Evolutionary conservation across 2,329 filamentous ascomycete genomes (phyloP).

Genomic region (Colletotrichum sp.): DNA sequence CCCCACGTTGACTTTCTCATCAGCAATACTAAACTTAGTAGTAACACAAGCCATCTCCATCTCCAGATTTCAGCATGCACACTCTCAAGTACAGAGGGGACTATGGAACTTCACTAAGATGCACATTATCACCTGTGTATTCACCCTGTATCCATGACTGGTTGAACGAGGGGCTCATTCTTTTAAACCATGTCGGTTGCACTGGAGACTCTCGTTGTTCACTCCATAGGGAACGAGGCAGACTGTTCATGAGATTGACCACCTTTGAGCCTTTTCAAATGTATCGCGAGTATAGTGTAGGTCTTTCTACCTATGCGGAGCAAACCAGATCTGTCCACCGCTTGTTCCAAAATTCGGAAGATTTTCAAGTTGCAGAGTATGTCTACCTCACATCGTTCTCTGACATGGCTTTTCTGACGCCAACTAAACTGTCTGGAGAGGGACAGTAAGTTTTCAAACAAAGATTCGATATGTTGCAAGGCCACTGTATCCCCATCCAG

Average conservation of each 20-base stretch:
- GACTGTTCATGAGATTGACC: background rate
- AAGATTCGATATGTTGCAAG: background rate
- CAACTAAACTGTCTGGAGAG: too few species aligned
- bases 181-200: background rate
- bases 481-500: background rate
- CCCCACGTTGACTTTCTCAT: background rate
- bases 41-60: background rate
- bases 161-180: background rate
- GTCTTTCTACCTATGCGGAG: fast-evolving
- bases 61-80: background rate
- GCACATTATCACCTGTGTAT: background rate
- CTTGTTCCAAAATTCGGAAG: background rate
- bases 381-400: background rate
- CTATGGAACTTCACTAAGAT: background rate
- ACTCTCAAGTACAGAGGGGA: background rate
- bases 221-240: background rate
- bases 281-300: background rate
- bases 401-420: too few species aligned
- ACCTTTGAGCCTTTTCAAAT: background rate
- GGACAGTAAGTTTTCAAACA: too few species aligned
- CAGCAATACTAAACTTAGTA: background rate
- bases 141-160: background rate
- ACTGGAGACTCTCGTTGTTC: background rate
- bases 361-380: background rate
- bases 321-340: background rate